Evolutionary conservation across 2,329 filamentous ascomycete genomes (phyloP), one percentile per base, ranked within the genome.

Genomic region (Colletotrichum tofieldiae): DNA sequence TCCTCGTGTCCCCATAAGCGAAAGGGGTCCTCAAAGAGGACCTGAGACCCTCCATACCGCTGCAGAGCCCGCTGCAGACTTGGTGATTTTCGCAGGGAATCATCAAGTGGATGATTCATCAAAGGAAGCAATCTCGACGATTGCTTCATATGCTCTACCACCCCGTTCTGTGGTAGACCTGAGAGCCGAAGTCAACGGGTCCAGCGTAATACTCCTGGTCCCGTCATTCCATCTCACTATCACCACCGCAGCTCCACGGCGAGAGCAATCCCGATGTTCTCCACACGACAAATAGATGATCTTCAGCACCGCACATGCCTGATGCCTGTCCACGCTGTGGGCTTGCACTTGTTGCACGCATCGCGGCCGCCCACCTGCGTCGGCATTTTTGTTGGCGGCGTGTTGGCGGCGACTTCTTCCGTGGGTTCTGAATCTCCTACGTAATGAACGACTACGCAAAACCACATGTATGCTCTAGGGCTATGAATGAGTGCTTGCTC

Each of bases 61-160:
- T 71, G 68, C 68, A 67, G 64, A 71, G 68, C 51, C 64, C 68
- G 68, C 68, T 71, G 68, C 68, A 68, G 68, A 71, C 41, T 71
- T 64, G 58, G 68, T 61, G 68, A 71, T 71, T 68, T 71, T 58
- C 68, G 64, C 68, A 71, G 68, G 68, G 68, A 62, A 51, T 43
- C 23, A 68, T 39, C 39, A 11, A 59, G 41, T 60, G 56, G 64
- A 58, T 51, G 56, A 63, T 67, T 71, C 68, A 71, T 56, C 51
- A 67, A 35, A 61, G 41, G 51, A 35, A 23, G 26, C 32, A 32
- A 41, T 49, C 54, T 67, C 37, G 68, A 23, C 20, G 12, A 26
- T 61, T 47, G 58, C 29, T 23, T 18, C 35, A 54, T 52, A 29
- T 59, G 45, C 35, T 32, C 43, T n/a, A 14, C n/a, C 23, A 29